Evolutionary conservation across 225 moss, liverwort and hornwort species (phyloP), one percentile per base, ranked within the genome.

Genomic region (Pseudoscleropodium purum): DNA sequence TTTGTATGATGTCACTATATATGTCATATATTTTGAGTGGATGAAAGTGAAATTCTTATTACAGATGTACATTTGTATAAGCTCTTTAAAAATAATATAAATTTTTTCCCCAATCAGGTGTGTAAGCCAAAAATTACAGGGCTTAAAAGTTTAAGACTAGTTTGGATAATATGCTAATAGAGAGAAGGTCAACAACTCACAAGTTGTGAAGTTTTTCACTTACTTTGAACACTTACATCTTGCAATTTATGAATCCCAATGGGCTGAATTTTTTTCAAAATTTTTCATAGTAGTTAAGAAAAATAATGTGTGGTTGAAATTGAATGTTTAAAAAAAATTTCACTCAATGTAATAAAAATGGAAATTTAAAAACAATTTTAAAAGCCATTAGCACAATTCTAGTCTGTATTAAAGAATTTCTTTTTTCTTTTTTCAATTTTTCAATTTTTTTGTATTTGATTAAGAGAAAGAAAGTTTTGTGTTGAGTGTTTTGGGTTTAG

Each of bases 111-210:
- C 3, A 36, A 26, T 15, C 1, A 1, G 1, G 4, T 39, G 41
- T 2, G 5, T 1, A 41, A 72, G 15, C 14, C 8, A 72, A 72
- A 73, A 72, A 5, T 26, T 26, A 72, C 0, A 1, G 1, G 15
- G 15, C 26, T 41, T 27, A 9, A 43, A 72, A 72, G 8, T 27
- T 43, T 27, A 16, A 43, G 9, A 16, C 8, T 2, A 70, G 0
- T 25, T 25, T 41, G 4, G 3, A 0, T 1, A 15, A 13, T 0
- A 0, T 13, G 8, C 25, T 70, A 25, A 25, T 2, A 25, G 0
- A 70, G 8, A 70, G 1, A 14, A 56, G 56, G 73, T 5, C 9
- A 16, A 3, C 16, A 43, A 27, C 15, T 26, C 5, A 3, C 10
- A 45, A 45, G 2, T 4, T 74, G 2, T 18, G 2, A 74, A 74